Percentiles rank a stretch among this genome's conserved stretches.
phyloP scores from a whole-genome alignment of 1,284 basidiomycete species.

The Leccinum solheimii region DNA sequence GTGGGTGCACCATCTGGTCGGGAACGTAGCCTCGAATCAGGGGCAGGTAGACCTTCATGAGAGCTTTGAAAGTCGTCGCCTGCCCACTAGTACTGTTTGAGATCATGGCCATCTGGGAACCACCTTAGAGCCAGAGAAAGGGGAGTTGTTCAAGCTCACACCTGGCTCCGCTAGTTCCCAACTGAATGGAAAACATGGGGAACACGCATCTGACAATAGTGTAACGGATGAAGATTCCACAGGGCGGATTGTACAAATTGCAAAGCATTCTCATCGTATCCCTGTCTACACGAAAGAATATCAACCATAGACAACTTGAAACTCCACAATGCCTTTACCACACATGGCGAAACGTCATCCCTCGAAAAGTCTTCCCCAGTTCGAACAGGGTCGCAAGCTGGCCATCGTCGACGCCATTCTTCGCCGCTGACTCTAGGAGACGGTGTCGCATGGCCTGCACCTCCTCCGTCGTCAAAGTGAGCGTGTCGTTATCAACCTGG shows the following conservation, averaged over 20 bases:
- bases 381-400: conserved; percentile 25
- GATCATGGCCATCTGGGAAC: too few relatives aligned
- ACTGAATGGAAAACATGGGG: background rate
- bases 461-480: conserved; percentile 24
- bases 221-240: background rate
- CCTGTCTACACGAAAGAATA: background rate
- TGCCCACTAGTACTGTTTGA: too few relatives aligned
- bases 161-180: background rate
- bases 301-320: background rate
- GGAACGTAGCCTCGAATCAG: too few relatives aligned
- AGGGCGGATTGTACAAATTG: background rate
- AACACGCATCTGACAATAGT: background rate
- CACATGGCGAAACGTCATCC: conserved; percentile 26
- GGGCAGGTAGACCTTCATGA: too few relatives aligned
- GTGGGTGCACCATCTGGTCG: too few relatives aligned
- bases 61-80: too few relatives aligned
- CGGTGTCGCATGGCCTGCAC: conserved; percentile 18
- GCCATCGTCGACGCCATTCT: conserved; percentile 1
- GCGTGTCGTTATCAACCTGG: background rate
- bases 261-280: background rate
- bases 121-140: too few relatives aligned
- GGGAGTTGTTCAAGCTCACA: too few relatives aligned
- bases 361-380: conserved; percentile 22
- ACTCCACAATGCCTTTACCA: conserved; percentile 21
- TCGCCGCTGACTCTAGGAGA: conserved; percentile 11